Evolutionary conservation across 106 monocot species (phyloP).

Genomic region (Dendrobium chrysotoxum): DNA sequence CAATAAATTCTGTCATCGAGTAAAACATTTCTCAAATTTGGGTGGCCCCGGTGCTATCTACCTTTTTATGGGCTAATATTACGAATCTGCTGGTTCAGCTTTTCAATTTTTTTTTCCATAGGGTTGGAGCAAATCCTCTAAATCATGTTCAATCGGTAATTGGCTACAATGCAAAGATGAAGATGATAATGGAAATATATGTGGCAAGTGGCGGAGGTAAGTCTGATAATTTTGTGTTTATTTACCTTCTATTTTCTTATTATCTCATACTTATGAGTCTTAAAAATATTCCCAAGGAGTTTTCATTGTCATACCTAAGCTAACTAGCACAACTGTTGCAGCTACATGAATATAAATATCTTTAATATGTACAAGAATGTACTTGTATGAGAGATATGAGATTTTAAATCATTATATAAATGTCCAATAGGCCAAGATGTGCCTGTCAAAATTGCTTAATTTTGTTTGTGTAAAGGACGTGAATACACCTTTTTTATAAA

Average conservation of each 20-base stretch:
- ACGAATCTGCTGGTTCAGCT: not conserved
- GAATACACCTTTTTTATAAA: not conserved
- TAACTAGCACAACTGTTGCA: not conserved
- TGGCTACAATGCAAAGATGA: conserved; percentile 10
- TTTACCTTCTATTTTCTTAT: not conserved
- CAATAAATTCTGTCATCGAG: not conserved
- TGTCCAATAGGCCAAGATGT: not conserved
- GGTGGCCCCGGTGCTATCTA: not conserved
- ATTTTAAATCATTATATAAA: not conserved
- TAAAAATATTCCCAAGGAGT: not conserved
- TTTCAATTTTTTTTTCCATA: not conserved
- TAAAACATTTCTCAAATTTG: not conserved
- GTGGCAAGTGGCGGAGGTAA: conserved; percentile 14
- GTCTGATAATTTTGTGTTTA: not conserved
- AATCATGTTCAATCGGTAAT: conserved; percentile 1
- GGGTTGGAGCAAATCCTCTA: conserved; percentile 10
- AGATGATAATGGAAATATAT: conserved; percentile 8
- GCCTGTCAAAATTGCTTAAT: not conserved
- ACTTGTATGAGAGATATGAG: not conserved
- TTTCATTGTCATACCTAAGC: not conserved
- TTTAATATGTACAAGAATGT: not conserved
- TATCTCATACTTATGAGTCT: not conserved
- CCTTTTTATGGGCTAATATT: not conserved
- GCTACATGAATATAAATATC: not conserved
- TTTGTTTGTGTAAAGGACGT: not conserved